These are phyloP conservation scores for Calonectria montana DNA, from an alignment of 2,329 filamentous ascomycete genomes.

Conservation along the genomic window DNA sequence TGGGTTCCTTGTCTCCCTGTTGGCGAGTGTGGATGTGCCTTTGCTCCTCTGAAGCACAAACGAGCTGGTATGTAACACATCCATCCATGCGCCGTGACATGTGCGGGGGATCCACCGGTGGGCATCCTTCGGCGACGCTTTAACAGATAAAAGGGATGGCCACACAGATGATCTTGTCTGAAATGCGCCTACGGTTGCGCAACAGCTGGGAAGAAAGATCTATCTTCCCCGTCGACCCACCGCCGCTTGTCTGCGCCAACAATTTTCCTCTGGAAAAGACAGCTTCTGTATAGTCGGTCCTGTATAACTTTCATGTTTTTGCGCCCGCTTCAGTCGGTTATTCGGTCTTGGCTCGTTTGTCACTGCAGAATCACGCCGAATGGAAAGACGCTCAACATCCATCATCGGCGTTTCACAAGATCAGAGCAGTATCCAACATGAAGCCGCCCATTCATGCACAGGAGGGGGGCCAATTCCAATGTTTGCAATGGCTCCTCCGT, in stretches of 20 bases:
- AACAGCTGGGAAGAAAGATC: slow-evolving; percentile 36
- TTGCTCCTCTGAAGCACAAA: slow-evolving; percentile 27
- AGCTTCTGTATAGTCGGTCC: slow-evolving; percentile 23
- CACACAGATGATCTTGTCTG: slow-evolving; percentile 37
- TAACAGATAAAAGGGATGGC: slow-evolving; percentile 27
- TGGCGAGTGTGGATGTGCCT: slow-evolving; percentile 33
- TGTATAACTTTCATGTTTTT: neutral
- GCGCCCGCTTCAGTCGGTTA: slow-evolving; percentile 2
- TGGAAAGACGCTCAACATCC: neutral
- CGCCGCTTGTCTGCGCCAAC: slow-evolving; percentile 21
- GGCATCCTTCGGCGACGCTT: slow-evolving; percentile 29
- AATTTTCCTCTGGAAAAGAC: slow-evolving; percentile 25
- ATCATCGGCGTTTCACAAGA: slow-evolving; percentile 9
- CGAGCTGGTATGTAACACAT: slow-evolving; percentile 33
- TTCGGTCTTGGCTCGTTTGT: neutral
- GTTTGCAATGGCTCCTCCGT: neutral
- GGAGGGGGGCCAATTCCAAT: neutral
- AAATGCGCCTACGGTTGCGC: slow-evolving; percentile 33
- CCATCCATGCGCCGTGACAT: slow-evolving; percentile 18
- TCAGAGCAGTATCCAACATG: slow-evolving; percentile 4
- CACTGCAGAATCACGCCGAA: neutral
- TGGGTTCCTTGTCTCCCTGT: slow-evolving; percentile 31
- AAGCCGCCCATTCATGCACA: neutral
- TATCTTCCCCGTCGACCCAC: slow-evolving; percentile 31
- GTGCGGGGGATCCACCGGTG: slow-evolving; percentile 28